Conservation (phyloP, 2,329 filamentous ascomycete species). For the Microthyrium microscopicum region DNA sequence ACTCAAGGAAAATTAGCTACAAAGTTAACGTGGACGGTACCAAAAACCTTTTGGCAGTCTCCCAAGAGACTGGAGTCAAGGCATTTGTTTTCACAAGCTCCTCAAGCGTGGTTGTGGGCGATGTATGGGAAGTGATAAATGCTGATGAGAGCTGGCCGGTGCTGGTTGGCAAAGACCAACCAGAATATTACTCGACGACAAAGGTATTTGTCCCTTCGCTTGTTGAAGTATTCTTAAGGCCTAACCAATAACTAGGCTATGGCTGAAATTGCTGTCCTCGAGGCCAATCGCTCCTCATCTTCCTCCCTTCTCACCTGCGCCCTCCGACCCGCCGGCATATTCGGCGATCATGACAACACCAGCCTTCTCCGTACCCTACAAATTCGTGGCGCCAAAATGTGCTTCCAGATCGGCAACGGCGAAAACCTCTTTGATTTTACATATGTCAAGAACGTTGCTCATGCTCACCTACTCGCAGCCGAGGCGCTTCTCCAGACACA, state of each 20-base stretch:
- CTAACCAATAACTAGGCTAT: conserved; percentile 35
- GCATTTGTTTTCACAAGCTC: conserved; percentile 85
- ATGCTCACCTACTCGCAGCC: conserved; percentile 71
- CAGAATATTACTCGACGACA: conserved; percentile 8
- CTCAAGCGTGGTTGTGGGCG: conserved; percentile 50
- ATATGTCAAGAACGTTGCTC: conserved; percentile 51
- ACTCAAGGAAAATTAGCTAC: conserved; percentile 40
- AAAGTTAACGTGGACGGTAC: conserved; percentile 86
- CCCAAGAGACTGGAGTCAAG: conserved; percentile 52
- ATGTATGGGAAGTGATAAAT: conserved; percentile 5
- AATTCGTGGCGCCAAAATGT: conserved; percentile 41
- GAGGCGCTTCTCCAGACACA: conserved; percentile 49
- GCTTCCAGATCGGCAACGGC: conserved; percentile 59
- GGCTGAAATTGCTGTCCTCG: conserved; percentile 66
- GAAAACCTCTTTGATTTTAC: conserved; percentile 56
- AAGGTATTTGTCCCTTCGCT: conserved; percentile 7
- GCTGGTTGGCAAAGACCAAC: conserved; percentile 4
- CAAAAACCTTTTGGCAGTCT: conserved; percentile 56
- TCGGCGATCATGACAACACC: conserved; percentile 77
- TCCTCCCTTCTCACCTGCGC: conserved; percentile 51
- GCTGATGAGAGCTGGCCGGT: conserved; percentile 9
- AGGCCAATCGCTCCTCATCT: conserved; percentile 41
- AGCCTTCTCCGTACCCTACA: conserved; percentile 53
- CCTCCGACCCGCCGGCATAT: conserved; percentile 76
- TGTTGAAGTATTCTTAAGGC: conserved; percentile 4